phyloP scores from a whole-genome alignment of 2,329 filamentous ascomycete species.

The Apiospora phragmitis region DNA sequence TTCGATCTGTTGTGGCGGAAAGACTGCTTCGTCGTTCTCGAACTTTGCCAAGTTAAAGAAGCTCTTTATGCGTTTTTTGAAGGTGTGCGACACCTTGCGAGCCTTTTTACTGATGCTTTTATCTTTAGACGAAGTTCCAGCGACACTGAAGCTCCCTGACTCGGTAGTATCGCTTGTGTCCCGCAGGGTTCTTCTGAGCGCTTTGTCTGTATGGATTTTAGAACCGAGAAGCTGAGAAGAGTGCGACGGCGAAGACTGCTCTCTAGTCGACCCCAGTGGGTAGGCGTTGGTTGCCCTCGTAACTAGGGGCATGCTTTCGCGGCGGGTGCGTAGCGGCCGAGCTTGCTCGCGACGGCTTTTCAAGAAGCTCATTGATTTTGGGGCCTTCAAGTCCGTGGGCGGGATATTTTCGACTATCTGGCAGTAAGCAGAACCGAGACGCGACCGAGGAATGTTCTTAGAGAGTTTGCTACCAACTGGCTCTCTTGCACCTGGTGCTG shows the following conservation, averaged over 20 bases:
- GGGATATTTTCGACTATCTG: conserved; percentile 30
- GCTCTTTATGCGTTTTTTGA: conserved; percentile 62
- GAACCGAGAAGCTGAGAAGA: conserved; percentile 46
- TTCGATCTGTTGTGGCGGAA: conserved; percentile 56
- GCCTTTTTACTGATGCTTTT: conserved; percentile 50
- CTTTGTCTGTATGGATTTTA: conserved; percentile 35
- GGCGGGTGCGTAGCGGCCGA: neutral
- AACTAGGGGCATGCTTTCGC: conserved; percentile 9
- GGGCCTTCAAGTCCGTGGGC: conserved; percentile 39
- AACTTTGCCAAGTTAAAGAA: conserved; percentile 49
- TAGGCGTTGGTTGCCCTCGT: conserved; percentile 18
- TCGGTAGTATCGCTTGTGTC: conserved; percentile 45
- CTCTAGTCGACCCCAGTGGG: conserved; percentile 19
- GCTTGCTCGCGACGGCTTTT: conserved; percentile 29
- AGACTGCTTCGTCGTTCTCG: conserved; percentile 32
- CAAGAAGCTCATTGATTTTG: conserved; percentile 59
- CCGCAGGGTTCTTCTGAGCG: conserved; percentile 47
- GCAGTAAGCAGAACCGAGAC: neutral
- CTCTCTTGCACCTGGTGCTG: neutral
- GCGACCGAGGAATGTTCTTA: neutral
- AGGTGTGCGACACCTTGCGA: conserved; percentile 60
- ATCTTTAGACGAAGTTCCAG: conserved; percentile 24
- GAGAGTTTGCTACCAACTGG: neutral
- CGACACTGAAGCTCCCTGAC: conserved; percentile 13
- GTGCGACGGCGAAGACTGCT: conserved; percentile 27